phyloP scores from a whole-genome alignment of 805 yeast species.

The Yamadazyma endophytica region DNA sequence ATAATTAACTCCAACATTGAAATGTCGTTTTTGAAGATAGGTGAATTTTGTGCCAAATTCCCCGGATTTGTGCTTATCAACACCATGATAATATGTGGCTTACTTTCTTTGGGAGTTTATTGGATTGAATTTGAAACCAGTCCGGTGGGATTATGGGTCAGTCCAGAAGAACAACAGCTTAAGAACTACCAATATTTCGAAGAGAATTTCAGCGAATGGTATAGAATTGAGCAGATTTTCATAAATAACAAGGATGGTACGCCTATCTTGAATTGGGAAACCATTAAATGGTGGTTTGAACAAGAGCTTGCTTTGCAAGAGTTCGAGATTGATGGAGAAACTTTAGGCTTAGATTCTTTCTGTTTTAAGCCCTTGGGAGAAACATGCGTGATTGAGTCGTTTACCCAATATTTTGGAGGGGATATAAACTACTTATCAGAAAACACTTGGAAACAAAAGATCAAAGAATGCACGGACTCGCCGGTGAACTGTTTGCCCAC shows the following conservation, averaged over 20 bases:
- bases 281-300: slow-evolving; percentile 85
- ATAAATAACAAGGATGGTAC: slow-evolving; percentile 56
- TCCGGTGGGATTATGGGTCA: slow-evolving; percentile 89
- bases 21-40: slow-evolving; percentile 44
- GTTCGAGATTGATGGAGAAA: slow-evolving; percentile 21
- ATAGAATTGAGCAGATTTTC: slow-evolving; percentile 80
- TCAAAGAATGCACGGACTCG: slow-evolving; percentile 61
- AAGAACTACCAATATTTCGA: slow-evolving; percentile 69
- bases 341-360: slow-evolving; percentile 49
- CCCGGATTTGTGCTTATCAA: slow-evolving; percentile 39
- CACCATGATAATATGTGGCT: slow-evolving; percentile 28
- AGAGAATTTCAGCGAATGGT: slow-evolving; percentile 84
- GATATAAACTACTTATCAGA: slow-evolving; percentile 46
- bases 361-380: slow-evolving; percentile 84
- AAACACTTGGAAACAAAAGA: slow-evolving; percentile 49
- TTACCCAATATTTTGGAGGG: slow-evolving; percentile 83
- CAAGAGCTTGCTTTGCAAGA: slow-evolving; percentile 52
- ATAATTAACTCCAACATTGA: slow-evolving; percentile 13
- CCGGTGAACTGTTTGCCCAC: slow-evolving; percentile 90
- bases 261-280: slow-evolving; percentile 62
- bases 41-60: slow-evolving; percentile 54
- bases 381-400: slow-evolving; percentile 78
- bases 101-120: slow-evolving; percentile 50
- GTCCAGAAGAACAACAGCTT: slow-evolving; percentile 66
- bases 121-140: slow-evolving; percentile 62